phyloP scores from a whole-genome alignment of 352 stramenopile genomes.

The Globisporangium apiculatum region DNA sequence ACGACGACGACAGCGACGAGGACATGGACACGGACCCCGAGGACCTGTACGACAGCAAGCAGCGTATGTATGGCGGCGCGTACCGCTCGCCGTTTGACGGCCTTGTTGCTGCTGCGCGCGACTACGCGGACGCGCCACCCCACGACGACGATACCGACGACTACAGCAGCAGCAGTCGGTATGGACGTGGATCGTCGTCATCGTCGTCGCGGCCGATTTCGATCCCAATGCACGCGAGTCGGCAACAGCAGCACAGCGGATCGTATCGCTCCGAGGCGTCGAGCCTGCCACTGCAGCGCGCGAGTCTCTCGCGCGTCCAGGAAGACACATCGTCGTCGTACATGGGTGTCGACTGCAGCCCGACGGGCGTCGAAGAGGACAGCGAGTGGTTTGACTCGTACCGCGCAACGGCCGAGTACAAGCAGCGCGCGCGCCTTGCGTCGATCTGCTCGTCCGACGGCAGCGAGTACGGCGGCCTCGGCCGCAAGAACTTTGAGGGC shows the following conservation, averaged over 20 bases:
- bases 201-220: conserved; percentile 48
- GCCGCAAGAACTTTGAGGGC: conserved; percentile 65
- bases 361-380: conserved; percentile 62
- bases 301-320: conserved; percentile 54
- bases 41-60: conserved; percentile 34
- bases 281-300: conserved; percentile 37
- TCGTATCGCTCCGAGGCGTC: conserved; percentile 18
- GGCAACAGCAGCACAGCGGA: conserved; percentile 16
- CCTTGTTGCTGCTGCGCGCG: conserved; percentile 45
- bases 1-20: conserved; percentile 24
- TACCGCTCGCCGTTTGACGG: conserved; percentile 64
- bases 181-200: no score
- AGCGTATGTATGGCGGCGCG: conserved; percentile 19
- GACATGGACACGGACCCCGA: conserved; percentile 59
- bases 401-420: conserved; percentile 54
- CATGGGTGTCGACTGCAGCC: conserved; percentile 51
- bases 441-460: conserved; percentile 75
- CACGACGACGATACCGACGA: conserved; percentile 39
- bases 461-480: conserved; percentile 65
- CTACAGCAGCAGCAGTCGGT: conserved; percentile 3
- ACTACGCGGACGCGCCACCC: conserved; percentile 28
- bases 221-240: conserved; percentile 38
- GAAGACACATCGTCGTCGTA: conserved; percentile 38
- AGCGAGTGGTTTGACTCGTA: conserved; percentile 55
- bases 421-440: conserved; percentile 54